A percentile compares a stretch with the other conserved stretches of the same genome.
phyloP scores from a whole-genome alignment of 192 early-diverging fungal genomes.

The Anaeromyces robustus region DNA sequence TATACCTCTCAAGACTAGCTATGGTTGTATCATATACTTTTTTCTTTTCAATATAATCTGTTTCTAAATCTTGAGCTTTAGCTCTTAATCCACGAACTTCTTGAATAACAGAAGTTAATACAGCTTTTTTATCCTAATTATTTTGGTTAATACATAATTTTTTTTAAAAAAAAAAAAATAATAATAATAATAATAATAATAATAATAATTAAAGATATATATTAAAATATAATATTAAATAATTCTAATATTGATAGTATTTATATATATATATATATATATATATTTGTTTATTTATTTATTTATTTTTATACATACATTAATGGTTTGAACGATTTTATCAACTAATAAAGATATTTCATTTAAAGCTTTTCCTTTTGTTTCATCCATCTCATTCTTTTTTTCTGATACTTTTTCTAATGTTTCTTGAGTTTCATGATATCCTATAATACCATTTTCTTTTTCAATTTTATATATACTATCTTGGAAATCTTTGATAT shows the following conservation, averaged over 20 bases:
- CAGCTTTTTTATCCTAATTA: constrained; percentile 26
- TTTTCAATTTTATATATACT: constrained; percentile 16
- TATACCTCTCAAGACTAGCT: constrained; percentile 32
- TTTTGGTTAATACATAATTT: too few species aligned
- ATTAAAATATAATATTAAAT: too few species aligned
- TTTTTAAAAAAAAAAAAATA: too few species aligned
- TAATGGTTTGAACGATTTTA: constrained; percentile 24
- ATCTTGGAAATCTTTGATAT: constrained; percentile 10
- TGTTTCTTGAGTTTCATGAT: constrained; percentile 23
- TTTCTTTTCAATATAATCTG: constrained; percentile 36
- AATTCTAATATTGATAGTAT: too few species aligned
- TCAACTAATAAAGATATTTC: constrained; percentile 34
- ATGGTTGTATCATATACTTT: constrained; percentile 29
- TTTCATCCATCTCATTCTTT: constrained; percentile 36
- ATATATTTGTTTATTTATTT: too few species aligned
- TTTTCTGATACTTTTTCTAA: constrained; percentile 36
- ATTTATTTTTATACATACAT: constrained; percentile 9
- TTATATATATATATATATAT: too few species aligned
- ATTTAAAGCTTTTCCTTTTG: constrained; percentile 31
- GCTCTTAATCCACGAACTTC: constrained; percentile 25
- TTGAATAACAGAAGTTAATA: constrained; percentile 31
- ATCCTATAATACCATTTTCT: constrained; percentile 14
- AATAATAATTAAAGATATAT: too few species aligned
- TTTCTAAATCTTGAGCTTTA: constrained; percentile 24
- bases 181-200: too few species aligned